phyloP scores from a whole-genome alignment of 371 early-diverging fungal species.

The Mucor piriformis region DNA sequence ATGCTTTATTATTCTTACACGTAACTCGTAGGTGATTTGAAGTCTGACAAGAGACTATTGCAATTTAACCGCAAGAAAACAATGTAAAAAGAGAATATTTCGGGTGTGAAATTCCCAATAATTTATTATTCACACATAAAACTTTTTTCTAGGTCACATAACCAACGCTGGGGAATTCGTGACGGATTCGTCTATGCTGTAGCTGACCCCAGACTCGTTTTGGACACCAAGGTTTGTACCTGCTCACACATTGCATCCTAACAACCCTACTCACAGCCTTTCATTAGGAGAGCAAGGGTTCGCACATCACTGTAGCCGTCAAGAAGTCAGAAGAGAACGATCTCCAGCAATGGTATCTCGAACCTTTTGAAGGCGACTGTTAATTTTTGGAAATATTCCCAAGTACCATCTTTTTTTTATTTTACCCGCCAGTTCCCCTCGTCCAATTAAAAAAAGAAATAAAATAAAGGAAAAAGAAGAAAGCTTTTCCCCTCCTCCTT shows the following conservation, averaged over 20 bases:
- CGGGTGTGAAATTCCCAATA: neutral
- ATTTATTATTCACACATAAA: neutral
- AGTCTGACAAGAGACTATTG: constrained; percentile 26
- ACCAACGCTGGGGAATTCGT: constrained; percentile 49
- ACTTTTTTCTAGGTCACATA: constrained; percentile 35
- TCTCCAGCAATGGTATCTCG: constrained; percentile 44
- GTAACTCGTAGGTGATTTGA: constrained; percentile 34
- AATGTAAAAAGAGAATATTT: constrained; percentile 30
- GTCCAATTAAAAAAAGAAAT: constrained; percentile 20
- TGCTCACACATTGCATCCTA: no score
- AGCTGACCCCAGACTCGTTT: constrained; percentile 48
- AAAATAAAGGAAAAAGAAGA: constrained; percentile 5
- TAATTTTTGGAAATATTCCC: constrained; percentile 8
- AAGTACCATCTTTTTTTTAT: constrained; percentile 9
- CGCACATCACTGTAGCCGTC: constrained; percentile 23
- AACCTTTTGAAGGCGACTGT: constrained; percentile 23
- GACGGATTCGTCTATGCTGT: constrained; percentile 45
- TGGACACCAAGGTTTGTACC: constrained; percentile 35
- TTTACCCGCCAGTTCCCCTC: constrained; percentile 20
- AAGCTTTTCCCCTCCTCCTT: neutral
- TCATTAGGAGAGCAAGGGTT: constrained; percentile 20
- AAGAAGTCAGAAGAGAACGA: constrained; percentile 35
- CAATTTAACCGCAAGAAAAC: constrained; percentile 50
- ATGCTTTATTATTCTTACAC: neutral
- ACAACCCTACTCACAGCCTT: neutral